Percentiles rank a stretch among this genome's conserved stretches.
Evolutionary conservation across 495 filamentous ascomycete species (phyloP).

Genomic region (Cudoniella acicularis): DNA sequence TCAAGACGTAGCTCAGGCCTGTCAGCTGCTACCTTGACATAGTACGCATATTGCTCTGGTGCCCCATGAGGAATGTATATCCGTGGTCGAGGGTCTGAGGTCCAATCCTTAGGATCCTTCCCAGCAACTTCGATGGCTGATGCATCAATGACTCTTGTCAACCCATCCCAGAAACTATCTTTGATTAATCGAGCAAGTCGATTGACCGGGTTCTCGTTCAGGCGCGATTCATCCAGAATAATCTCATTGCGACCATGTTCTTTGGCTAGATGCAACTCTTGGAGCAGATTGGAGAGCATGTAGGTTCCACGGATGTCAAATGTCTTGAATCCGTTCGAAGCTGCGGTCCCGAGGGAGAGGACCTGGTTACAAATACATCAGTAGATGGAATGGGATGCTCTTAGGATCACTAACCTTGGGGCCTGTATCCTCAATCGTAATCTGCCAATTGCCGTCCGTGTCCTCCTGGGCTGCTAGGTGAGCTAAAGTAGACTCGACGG

Average conservation of each 20-base stretch:
- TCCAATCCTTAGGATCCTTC: conserved; percentile 88
- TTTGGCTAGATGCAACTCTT: conserved; percentile 88
- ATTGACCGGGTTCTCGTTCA: conserved; percentile 90
- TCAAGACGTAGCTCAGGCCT: conserved; percentile 81
- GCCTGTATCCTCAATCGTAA: conserved; percentile 91
- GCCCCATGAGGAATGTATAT: conserved; percentile 86
- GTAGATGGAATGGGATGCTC: not conserved
- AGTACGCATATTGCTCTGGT: conserved; percentile 86
- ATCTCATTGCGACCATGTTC: conserved; percentile 80
- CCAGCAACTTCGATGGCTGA: conserved; percentile 83
- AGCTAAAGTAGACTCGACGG: conserved; percentile 71
- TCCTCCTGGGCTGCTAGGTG: conserved; percentile 77
- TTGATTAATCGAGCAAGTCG: conserved; percentile 81
- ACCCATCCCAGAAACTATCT: conserved; percentile 82
- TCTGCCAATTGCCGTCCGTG: conserved; percentile 86
- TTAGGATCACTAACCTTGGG: conserved; percentile 66
- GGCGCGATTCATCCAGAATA: conserved; percentile 77
- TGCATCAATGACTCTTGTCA: conserved; percentile 85
- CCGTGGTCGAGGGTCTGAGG: conserved; percentile 77
- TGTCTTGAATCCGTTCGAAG: conserved; percentile 80
- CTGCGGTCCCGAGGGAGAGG: conserved; percentile 77
- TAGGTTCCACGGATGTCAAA: conserved; percentile 91
- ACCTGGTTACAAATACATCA: conserved; percentile 42
- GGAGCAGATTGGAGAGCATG: conserved; percentile 89
- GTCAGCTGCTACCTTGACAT: conserved; percentile 66